These are phyloP conservation scores for Rhizoclosmatium sp. DNA, from an alignment of 192 early-diverging fungal species.

Conservation along the genomic window DNA sequence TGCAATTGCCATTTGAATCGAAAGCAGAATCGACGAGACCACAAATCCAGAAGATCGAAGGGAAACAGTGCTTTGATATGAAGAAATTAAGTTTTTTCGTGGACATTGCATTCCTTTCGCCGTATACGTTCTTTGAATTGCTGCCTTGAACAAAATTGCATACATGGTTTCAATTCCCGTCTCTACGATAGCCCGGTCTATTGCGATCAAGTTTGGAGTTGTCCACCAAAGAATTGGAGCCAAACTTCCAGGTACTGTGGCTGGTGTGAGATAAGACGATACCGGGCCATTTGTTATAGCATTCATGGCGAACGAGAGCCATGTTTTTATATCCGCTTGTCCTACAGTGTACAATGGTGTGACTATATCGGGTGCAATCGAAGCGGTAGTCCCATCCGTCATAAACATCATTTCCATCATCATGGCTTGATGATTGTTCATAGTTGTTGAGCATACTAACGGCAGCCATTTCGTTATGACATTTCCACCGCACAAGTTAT, in stretches of 20 bases:
- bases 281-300: slow-evolving; percentile 2
- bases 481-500: slow-evolving; percentile 12
- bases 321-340: not conserved
- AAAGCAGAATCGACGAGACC: not conserved
- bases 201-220: slow-evolving; percentile 26
- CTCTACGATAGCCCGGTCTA: slow-evolving; percentile 23
- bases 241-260: slow-evolving; percentile 37
- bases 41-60: slow-evolving; percentile 5
- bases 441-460: slow-evolving; percentile 30
- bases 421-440: slow-evolving; percentile 14
- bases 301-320: slow-evolving; percentile 7
- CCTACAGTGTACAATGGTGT: not conserved
- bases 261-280: not conserved
- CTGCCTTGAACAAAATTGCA: slow-evolving; percentile 33
- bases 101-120: slow-evolving; percentile 22
- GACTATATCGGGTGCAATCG: slow-evolving; percentile 29
- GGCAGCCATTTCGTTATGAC: not conserved
- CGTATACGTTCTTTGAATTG: slow-evolving; percentile 18
- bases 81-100: not conserved
- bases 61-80: not conserved
- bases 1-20: slow-evolving; percentile 9
- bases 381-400: slow-evolving; percentile 38
- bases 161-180: slow-evolving; percentile 40
- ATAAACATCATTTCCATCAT: slow-evolving; percentile 15
- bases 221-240: slow-evolving; percentile 40